Evolutionary conservation across 257 asterid species (phyloP).

Genomic region (Hygrophila difformis): DNA sequence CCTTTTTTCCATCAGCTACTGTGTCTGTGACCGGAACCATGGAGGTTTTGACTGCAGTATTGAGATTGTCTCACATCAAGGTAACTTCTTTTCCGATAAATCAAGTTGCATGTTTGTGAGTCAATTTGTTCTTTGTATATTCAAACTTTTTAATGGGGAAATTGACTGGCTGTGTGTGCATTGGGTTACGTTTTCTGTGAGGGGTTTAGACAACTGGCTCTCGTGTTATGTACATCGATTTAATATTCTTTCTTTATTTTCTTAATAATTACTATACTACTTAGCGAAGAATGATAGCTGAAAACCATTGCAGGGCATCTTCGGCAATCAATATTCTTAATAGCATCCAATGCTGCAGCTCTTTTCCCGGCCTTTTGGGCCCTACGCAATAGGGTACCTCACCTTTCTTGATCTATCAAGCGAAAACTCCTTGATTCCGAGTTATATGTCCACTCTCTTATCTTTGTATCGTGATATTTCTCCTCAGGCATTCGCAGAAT

Average conservation of each 20-base stretch:
- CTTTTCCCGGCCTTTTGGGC: constrained; percentile 98
- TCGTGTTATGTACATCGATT: too few species aligned
- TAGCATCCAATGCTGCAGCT: constrained; percentile 92
- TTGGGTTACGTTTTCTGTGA: too few species aligned
- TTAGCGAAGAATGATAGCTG: not conserved
- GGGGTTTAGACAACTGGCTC: too few species aligned
- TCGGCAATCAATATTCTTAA: constrained; percentile 75
- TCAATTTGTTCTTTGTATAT: not conserved
- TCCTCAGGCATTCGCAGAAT: constrained; percentile 87
- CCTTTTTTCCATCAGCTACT: constrained; percentile 47
- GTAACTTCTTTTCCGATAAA: constrained; percentile 24
- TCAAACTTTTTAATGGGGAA: not conserved
- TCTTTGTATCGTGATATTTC: too few species aligned
- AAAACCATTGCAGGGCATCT: constrained; percentile 60
- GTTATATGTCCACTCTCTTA: too few species aligned
- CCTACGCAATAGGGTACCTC: constrained; percentile 75
- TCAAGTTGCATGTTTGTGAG: not conserved
- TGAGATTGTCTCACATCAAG: constrained; percentile 75
- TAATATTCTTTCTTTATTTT: too few species aligned
- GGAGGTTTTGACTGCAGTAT: constrained; percentile 95
- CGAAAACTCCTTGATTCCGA: too few species aligned
- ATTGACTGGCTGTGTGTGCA: too few species aligned
- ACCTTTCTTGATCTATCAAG: too few species aligned
- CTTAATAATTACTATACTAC: too few species aligned
- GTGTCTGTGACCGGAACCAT: constrained; percentile 74